phyloP scores from a whole-genome alignment of 1,139 yeast species.

The Geotrichum armillariae region DNA sequence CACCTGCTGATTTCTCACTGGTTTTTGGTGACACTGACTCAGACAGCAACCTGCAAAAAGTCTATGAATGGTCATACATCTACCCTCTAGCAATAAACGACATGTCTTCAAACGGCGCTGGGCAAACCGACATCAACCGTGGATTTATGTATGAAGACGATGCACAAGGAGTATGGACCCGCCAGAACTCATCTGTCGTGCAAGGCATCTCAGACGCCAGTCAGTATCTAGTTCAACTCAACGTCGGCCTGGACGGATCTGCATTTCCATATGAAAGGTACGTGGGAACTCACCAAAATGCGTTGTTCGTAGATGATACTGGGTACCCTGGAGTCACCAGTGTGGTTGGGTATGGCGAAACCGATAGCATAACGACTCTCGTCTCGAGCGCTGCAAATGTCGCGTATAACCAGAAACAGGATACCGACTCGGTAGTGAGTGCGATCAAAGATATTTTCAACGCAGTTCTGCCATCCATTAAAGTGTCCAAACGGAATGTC shows the following conservation, averaged over 20 bases:
- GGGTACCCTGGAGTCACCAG: conserved; percentile 14
- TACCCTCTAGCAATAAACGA: conserved; percentile 22
- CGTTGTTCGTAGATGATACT: conserved; percentile 9
- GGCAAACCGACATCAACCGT: conserved; percentile 17
- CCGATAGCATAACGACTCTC: conserved; percentile 19
- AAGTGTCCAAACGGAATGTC: not conserved
- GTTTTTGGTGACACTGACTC: conserved; percentile 16
- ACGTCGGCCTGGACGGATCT: conserved; percentile 10
- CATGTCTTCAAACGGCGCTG: conserved; percentile 1
- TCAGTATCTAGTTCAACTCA: conserved; percentile 19
- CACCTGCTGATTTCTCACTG: conserved; percentile 13
- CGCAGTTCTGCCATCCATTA: conserved; percentile 13
- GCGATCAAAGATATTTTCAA: conserved; percentile 18
- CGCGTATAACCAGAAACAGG: conserved; percentile 4
- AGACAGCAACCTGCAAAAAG: conserved; percentile 13
- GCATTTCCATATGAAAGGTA: conserved; percentile 16
- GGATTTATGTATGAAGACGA: conserved; percentile 20
- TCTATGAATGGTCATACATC: conserved; percentile 19
- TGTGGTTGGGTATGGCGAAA: conserved; percentile 13
- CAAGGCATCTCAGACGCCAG: conserved; percentile 13
- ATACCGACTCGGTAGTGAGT: conserved; percentile 3
- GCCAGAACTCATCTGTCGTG: conserved; percentile 19
- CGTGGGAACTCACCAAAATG: conserved; percentile 10
- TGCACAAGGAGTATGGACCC: conserved; percentile 20
- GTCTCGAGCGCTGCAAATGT: conserved; percentile 19